A percentile compares a stretch with the other conserved stretches of the same genome.
Conservation (phyloP, 2,329 filamentous ascomycete species). For the Teratosphaeria zuluensis region DNA sequence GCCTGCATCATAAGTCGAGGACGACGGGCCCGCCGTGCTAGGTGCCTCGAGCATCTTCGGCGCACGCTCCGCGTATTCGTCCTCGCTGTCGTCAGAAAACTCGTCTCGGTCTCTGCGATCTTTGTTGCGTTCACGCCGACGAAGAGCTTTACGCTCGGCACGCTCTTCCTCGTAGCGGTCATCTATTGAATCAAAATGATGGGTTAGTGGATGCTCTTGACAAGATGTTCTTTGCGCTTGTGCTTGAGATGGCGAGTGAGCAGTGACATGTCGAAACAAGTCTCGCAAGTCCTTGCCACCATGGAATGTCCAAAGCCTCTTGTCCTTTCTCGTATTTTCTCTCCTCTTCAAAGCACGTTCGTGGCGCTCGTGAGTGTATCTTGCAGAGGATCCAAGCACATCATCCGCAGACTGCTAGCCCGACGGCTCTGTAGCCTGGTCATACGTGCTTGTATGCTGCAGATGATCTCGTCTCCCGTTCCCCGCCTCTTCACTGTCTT, state of each 20-base stretch:
- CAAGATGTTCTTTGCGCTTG: not conserved
- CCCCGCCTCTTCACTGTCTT: not conserved
- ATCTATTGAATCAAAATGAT: conserved; percentile 12
- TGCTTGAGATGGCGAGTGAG: not conserved
- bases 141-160: conserved; percentile 16
- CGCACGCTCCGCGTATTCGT: conserved; percentile 21
- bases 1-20: conserved; percentile 5
- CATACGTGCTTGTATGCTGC: not conserved
- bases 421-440: not conserved
- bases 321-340: not conserved
- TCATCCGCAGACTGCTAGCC: conserved; percentile 3
- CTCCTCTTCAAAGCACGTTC: not conserved
- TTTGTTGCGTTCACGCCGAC: conserved; percentile 16
- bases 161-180: conserved; percentile 23
- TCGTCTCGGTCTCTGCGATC: conserved; percentile 24
- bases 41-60: conserved; percentile 27
- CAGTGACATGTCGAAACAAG: conserved; percentile 2
- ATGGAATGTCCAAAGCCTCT: conserved; percentile 1
- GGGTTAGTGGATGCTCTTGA: conserved; percentile 4
- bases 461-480: not conserved
- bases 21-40: conserved; percentile 4
- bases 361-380: not conserved
- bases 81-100: conserved; percentile 25
- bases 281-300: not conserved
- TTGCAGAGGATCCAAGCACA: not conserved